Percentiles rank a stretch among this genome's conserved stretches.
phyloP scores from a whole-genome alignment of 78 protist genomes.

The Monosiga brevicollis region DNA sequence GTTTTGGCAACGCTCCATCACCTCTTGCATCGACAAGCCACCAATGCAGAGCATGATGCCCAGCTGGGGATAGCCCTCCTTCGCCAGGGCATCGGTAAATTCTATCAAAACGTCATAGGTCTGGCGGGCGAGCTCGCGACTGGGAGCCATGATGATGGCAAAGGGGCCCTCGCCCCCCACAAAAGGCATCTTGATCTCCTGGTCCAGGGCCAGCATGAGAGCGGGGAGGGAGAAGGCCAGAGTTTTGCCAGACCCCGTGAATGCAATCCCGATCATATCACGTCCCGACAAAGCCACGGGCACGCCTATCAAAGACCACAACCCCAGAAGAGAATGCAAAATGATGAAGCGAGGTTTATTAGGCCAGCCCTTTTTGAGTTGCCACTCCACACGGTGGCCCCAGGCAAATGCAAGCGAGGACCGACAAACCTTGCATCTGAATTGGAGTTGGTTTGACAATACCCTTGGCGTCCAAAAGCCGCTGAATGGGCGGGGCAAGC shows the following conservation, averaged over 20 bases:
- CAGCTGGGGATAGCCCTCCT: conserved; percentile 22
- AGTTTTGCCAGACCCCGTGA: conserved; percentile 96
- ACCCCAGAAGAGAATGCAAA: too few species aligned
- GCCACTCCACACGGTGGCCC: neutral
- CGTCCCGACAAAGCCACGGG: conserved; percentile 85
- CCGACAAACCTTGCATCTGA: conserved; percentile 79
- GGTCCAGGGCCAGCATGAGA: conserved; percentile 72
- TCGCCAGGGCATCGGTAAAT: conserved; percentile 30
- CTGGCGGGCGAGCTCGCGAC: conserved; percentile 91
- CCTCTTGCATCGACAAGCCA: conserved; percentile 55
- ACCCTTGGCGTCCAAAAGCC: conserved; percentile 40
- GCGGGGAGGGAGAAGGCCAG: conserved; percentile 86
- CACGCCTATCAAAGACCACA: conserved; percentile 79
- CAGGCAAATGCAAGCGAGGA: neutral
- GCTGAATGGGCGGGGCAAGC: conserved; percentile 69
- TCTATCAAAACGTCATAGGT: conserved; percentile 55
- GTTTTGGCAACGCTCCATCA: conserved; percentile 22
- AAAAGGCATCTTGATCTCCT: conserved; percentile 64
- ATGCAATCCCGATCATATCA: conserved; percentile 96
- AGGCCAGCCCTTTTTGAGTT: too few species aligned
- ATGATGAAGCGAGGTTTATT: too few species aligned
- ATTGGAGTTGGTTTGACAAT: conserved; percentile 90
- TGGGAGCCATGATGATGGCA: conserved; percentile 79
- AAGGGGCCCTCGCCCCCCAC: conserved; percentile 86
- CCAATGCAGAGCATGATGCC: conserved; percentile 48